Conservation (phyloP, 2,329 filamentous ascomycete species). For the Ophiostoma novo-ulmi region DNA sequence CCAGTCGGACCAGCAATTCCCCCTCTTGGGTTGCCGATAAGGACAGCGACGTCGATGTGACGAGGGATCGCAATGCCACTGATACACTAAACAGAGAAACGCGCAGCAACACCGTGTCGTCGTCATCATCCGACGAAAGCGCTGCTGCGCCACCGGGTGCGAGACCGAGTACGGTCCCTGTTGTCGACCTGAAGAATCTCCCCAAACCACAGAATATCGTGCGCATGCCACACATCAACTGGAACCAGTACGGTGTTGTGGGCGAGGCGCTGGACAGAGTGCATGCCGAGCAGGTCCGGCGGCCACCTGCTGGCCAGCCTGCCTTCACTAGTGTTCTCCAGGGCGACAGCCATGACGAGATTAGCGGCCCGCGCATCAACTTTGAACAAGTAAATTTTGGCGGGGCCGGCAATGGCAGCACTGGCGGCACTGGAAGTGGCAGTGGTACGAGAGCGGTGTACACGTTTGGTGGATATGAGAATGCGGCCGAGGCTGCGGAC, state of each 20-base stretch:
- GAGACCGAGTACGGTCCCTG: not conserved
- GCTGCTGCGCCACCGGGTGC: not conserved
- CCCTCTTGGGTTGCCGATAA: not conserved
- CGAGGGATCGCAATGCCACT: not conserved
- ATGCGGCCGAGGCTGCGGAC: conserved; percentile 18
- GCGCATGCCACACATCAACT: conserved; percentile 85
- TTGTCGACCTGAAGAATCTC: conserved; percentile 40
- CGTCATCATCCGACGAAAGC: not conserved
- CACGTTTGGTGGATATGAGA: conserved; percentile 41
- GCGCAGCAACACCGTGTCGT: not conserved
- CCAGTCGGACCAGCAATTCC: not conserved
- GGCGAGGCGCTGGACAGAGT: conserved; percentile 78
- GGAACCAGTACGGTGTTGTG: conserved; percentile 88
- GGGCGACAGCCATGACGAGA: not conserved
- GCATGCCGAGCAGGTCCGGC: conserved; percentile 69
- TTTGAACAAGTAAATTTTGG: conserved; percentile 1
- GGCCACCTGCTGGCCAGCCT: conserved; percentile 55
- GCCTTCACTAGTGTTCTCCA: conserved; percentile 32
- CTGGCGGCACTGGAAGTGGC: conserved; percentile 30
- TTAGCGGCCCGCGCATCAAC: not conserved
- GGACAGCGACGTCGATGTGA: conserved; percentile 17
- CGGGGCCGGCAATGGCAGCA: not conserved
- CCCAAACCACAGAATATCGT: conserved; percentile 77
- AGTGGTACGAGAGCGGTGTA: conserved; percentile 39
- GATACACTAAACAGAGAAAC: not conserved